Conservation (phyloP, 2,329 filamentous ascomycete species). For the Coniochaeta hoffmannii region DNA sequence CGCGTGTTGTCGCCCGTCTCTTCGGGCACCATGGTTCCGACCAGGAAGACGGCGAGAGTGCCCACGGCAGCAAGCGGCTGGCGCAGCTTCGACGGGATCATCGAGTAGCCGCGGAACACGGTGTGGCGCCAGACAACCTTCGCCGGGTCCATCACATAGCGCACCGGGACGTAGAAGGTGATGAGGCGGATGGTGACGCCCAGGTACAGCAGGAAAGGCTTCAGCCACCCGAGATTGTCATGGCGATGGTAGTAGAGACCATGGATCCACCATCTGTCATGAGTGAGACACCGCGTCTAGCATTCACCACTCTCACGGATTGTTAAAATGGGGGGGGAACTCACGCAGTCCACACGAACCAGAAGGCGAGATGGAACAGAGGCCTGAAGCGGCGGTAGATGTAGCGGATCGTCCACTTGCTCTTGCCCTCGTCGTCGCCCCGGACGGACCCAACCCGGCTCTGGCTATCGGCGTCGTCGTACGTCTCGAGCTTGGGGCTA, state of each 20-base stretch:
- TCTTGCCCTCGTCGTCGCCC: background rate
- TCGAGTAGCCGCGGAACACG: constrained; percentile 46
- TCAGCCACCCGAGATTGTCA: constrained; percentile 63
- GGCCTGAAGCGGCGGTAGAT: background rate
- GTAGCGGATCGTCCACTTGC: background rate
- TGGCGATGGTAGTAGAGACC: constrained; percentile 65
- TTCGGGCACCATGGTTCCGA: constrained; percentile 68
- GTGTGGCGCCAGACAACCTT: constrained; percentile 61
- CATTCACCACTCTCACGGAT: background rate
- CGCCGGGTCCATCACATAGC: constrained; percentile 58
- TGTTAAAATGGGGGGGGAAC: background rate
- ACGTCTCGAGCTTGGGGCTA: background rate
- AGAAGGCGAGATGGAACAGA: background rate
- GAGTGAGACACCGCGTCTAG: constrained; percentile 3
- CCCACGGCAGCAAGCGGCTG: constrained; percentile 54
- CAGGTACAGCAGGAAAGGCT: constrained; percentile 78
- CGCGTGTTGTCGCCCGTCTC: constrained; percentile 72
- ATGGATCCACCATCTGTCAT: constrained; percentile 64
- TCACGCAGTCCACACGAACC: background rate
- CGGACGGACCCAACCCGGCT: background rate
- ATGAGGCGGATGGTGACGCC: constrained; percentile 65
- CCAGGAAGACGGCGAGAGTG: constrained; percentile 64
- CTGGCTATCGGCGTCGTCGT: background rate
- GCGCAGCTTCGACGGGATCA: constrained; percentile 61
- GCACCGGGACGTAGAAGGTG: constrained; percentile 65